Conservation (phyloP, 2,329 filamentous ascomycete species). For the Penicillium sp. region DNA sequence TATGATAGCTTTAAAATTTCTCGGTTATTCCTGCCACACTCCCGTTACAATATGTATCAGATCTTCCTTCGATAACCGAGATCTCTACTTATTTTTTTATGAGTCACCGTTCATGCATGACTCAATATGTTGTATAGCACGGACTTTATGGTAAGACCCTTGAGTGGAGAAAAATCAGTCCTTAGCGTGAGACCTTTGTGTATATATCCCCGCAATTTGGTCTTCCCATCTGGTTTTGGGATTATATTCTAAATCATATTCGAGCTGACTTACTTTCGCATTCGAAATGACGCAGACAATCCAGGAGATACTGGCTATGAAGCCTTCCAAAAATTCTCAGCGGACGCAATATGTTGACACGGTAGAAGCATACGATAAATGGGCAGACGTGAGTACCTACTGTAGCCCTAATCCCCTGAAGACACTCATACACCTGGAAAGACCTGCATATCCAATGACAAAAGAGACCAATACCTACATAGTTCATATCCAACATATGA, state of each 20-base stretch:
- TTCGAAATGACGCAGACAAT: slow-evolving; percentile 22
- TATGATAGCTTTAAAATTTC: no score
- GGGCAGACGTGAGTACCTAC: slow-evolving; percentile 32
- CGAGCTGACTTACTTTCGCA: neutral
- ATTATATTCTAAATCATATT: no score
- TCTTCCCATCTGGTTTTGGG: neutral
- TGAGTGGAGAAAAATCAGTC: neutral
- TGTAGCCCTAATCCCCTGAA: no score
- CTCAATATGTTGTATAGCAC: neutral
- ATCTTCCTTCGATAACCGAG: neutral
- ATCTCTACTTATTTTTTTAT: neutral
- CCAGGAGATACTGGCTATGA: slow-evolving; percentile 17
- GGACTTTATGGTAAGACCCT: neutral
- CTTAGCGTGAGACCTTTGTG: neutral
- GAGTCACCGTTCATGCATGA: neutral
- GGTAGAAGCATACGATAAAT: slow-evolving; percentile 40
- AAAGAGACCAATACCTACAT: no score
- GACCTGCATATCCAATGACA: no score
- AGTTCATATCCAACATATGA: no score
- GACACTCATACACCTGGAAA: no score
- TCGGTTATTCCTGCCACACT: no score
- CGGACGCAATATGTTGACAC: slow-evolving; percentile 35
- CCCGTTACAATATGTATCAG: no score
- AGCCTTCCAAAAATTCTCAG: neutral
- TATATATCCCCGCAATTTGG: neutral